Evolutionary conservation across 1,284 basidiomycete genomes (phyloP), one percentile per base, ranked within the genome.

Genomic region (Cryptococcus sp.): DNA sequence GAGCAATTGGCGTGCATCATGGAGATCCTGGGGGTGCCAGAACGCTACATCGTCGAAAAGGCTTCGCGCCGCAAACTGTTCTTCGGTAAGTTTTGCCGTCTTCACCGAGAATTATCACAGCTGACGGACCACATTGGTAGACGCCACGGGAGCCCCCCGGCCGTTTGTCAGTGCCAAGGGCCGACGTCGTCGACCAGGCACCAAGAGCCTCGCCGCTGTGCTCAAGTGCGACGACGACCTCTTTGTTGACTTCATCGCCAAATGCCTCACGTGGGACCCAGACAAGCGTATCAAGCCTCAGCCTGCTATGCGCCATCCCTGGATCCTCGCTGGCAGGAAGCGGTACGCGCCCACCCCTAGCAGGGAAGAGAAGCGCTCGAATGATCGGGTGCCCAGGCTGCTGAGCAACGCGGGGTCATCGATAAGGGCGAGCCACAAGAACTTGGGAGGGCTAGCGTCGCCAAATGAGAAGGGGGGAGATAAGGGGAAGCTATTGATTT

Each of bases 1-100:
- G 95, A 98, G 75, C 96, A 98, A 71, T 79, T 99, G 59, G 90
- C 94, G 5, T 98, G 96, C 76, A 98, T 99, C 77, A 99, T 99
- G 95, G 96, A 99, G 76, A 89, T 99, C 7, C 84, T 98, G 43
- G 96, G 96, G 13, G 80, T 93, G 36, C 96, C 96, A 0, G 96
- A 98, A 65, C 89, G 90, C 73, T 91, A 97, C 64, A 86, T 98
- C 65, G 81, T 99, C 65, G 95, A 98, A 71, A 87, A 88, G 58
- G 95, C 93, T 69, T 91, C 91, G 28, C 85, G 96, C 56, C 90
- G 91, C 75, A 90, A 95, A 70, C 80, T 97, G 46, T 99, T 99
- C 79, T 98, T 98, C 73, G 93, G 91, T 92, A 75, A 59, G 85
- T 75, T 13, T 28, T n/a, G 38, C 40, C 7, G 18, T 49, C 39